Evolutionary conservation across 306 rosid species (phyloP).

Genomic region (Dryas alaskensis): DNA sequence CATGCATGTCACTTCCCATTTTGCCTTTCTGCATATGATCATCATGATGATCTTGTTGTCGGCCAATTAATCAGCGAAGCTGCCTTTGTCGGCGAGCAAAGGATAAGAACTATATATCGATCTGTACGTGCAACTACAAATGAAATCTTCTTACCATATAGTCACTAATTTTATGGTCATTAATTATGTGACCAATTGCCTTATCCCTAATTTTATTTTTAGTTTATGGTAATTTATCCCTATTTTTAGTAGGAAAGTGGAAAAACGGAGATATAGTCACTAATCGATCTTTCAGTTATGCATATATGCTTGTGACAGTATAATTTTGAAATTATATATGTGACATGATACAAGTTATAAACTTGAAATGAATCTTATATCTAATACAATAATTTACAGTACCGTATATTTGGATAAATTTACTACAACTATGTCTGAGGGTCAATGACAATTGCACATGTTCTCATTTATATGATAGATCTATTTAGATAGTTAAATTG

Average conservation of each 20-base stretch:
- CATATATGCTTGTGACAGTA: too few relatives aligned
- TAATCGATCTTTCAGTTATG: too few relatives aligned
- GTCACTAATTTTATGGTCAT: neutral
- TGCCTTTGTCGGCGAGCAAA: conserved; percentile 46
- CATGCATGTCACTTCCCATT: conserved; percentile 35
- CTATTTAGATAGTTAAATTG: too few relatives aligned
- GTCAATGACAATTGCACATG: too few relatives aligned
- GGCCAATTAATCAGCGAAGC: conserved; percentile 33
- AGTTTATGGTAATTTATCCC: neutral
- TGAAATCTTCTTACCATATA: neutral
- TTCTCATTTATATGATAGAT: too few relatives aligned
- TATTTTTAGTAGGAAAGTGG: neutral
- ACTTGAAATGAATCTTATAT: too few relatives aligned
- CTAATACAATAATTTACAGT: too few relatives aligned
- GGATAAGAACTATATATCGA: neutral
- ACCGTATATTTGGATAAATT: too few relatives aligned
- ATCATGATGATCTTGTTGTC: conserved; percentile 45
- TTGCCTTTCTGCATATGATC: conserved; percentile 43
- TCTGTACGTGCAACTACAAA: neutral
- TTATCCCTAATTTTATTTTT: too few relatives aligned
- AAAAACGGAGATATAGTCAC: neutral
- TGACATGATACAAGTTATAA: too few relatives aligned
- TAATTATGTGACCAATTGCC: neutral
- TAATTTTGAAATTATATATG: too few relatives aligned
- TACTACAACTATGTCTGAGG: too few relatives aligned